phyloP scores from a whole-genome alignment of 2,329 filamentous ascomycete species.

The Xylaria sp. region DNA sequence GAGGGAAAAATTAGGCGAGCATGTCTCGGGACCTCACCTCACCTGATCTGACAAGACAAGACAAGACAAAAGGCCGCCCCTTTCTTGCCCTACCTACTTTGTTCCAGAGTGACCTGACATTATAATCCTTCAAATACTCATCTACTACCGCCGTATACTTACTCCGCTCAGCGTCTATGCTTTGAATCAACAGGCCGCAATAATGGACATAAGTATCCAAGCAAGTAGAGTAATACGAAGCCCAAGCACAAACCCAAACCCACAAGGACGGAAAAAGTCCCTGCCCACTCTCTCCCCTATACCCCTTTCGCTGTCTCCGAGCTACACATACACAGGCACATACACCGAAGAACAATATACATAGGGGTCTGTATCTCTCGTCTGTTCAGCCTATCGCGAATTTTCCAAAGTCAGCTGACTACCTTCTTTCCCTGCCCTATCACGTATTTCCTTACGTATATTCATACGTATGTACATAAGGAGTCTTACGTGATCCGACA shows the following conservation, averaged over 20 bases:
- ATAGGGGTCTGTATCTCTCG: constrained; percentile 6
- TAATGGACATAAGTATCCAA: neutral
- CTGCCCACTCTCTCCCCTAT: neutral
- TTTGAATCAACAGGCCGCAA: neutral
- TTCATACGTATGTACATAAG: neutral
- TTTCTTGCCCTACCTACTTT: constrained; percentile 24
- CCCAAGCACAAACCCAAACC: neutral
- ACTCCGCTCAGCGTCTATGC: neutral
- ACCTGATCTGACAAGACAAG: constrained; percentile 21
- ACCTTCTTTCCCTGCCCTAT: constrained; percentile 24
- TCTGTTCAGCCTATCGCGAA: constrained; percentile 18
- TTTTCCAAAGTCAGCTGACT: constrained; percentile 26
- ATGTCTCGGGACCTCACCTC: constrained; percentile 45
- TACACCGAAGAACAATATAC: neutral
- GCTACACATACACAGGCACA: constrained; percentile 1
- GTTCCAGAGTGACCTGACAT: constrained; percentile 36
- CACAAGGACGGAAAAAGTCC: neutral
- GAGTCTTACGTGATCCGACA: constrained; percentile 25
- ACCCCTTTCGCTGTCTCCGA: constrained; percentile 24
- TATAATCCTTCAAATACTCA: neutral
- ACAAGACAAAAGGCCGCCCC: neutral
- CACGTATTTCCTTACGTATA: neutral
- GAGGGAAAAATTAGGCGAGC: constrained; percentile 43
- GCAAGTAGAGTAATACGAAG: neutral
- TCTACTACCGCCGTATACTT: neutral